Base-by-base conservation (phyloP, 305 asterid species). In the Fraxinus dipetala region DNA sequence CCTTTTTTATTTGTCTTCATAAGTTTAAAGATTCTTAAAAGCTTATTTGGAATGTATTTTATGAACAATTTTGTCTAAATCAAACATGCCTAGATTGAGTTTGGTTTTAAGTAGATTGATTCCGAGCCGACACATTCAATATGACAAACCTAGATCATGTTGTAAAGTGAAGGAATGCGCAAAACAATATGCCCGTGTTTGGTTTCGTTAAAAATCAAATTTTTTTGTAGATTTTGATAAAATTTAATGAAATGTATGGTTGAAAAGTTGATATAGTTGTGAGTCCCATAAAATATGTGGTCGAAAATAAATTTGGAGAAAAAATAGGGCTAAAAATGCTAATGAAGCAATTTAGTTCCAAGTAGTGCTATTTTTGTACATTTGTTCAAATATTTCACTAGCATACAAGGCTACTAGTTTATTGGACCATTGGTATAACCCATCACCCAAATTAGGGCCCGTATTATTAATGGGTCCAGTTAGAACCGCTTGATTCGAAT, bases 401-500 rank as follows among this genome's bases (percentile, higher is more conserved):
- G 22, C 6, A 4, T 4, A 14, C 1, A 1, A 16, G 61, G 22
- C 61, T 16, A 4, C 22, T 51, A 51, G 22, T 16, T 51, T 51
- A 51, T 51, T 5, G 63, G 63, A 51, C 59, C 59, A 14, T 48
- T 14, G 51, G n/a, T 11, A 3, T 2, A 11, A 48, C 20, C 59
- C 59, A 16, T 14, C 20, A 48, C 9, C 72, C 34, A 24, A 61
- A 24, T 26, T 63, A n/a, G 6, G 72, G n/a, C 72, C 72, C 72
- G 34, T 63, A 61, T 18, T 59, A 20, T 63, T 63, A 63, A 7
- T 24, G 72, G 72, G 72, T 63, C 72, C 72, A 22, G 34, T 63
- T 24, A 63, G n/a, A 20, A 24, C 32, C 32, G 72, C 13, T 14
- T 4, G 82, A 83, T 83, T 80, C 83, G 63, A 40, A 30, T 51